phyloP scores from a whole-genome alignment of 23 red algal species.

The Gracilaria caudata region DNA sequence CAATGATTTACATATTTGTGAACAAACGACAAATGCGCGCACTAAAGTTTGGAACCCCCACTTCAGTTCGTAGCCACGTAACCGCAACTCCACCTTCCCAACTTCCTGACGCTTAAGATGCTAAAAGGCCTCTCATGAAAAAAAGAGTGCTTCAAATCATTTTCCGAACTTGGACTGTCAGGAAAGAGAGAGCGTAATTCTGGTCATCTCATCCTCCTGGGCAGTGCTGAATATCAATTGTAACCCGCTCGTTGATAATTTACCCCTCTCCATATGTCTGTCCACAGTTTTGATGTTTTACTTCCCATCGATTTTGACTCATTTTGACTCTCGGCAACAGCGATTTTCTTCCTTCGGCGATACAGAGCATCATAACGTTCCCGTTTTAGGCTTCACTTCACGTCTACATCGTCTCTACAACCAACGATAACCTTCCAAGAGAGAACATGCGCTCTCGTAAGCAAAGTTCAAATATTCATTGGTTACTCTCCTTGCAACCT shows the following conservation, averaged over 20 bases:
- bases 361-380: not conserved
- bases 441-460: not conserved
- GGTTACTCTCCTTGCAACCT: slow-evolving; percentile 2
- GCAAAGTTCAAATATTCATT: slow-evolving; percentile 3
- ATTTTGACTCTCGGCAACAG: not conserved
- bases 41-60: too few species aligned
- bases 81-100: not conserved
- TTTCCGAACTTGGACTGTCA: not conserved
- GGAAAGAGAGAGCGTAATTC: not conserved
- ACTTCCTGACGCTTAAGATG: not conserved
- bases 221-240: not conserved
- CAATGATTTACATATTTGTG: too few species aligned
- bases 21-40: too few species aligned
- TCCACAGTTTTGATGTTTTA: not conserved
- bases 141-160: not conserved
- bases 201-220: not conserved
- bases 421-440: slow-evolving; percentile 1
- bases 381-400: not conserved
- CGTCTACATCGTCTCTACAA: not conserved
- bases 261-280: not conserved
- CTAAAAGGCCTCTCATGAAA: not conserved
- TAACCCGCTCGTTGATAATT: not conserved
- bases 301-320: not conserved
- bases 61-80: too few species aligned
- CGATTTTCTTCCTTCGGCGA: not conserved